Evolutionary conservation across 352 stramenopile species (phyloP).

Genomic region (Thalassiosira mediterranea): DNA sequence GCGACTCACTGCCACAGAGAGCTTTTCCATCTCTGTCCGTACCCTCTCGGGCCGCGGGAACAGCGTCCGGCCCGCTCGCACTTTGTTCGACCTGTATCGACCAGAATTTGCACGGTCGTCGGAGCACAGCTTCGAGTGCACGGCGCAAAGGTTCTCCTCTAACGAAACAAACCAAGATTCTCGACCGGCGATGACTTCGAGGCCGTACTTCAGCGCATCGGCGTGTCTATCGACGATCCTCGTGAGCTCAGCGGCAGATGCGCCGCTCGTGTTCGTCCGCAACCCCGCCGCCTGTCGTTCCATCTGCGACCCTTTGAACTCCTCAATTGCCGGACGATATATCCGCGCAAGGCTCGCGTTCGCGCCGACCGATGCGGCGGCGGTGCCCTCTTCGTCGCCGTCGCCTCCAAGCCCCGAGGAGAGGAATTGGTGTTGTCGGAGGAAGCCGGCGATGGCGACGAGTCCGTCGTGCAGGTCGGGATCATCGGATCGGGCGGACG

Average conservation of each 20-base stretch:
- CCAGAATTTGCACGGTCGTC: slow-evolving; percentile 34
- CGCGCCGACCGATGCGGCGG: no score
- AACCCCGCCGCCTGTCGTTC: slow-evolving; percentile 50
- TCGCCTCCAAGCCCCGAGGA: no score
- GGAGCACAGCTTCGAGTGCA: slow-evolving; percentile 50
- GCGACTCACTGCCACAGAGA: slow-evolving; percentile 2
- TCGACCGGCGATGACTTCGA: slow-evolving; percentile 13
- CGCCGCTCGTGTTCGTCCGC: slow-evolving; percentile 34
- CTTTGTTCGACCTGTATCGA: slow-evolving; percentile 37
- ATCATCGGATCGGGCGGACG: no score
- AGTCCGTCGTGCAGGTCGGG: no score
- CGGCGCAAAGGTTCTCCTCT: slow-evolving; percentile 22
- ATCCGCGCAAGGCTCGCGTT: no score
- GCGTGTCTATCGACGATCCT: slow-evolving; percentile 33
- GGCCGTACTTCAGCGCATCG: slow-evolving; percentile 25
- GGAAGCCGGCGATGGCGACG: background rate
- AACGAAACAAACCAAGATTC: slow-evolving; percentile 11
- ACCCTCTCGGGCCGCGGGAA: slow-evolving; percentile 30
- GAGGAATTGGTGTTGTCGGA: background rate
- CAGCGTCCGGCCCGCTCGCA: slow-evolving; percentile 25
- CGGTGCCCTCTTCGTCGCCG: no score
- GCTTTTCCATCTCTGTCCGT: slow-evolving; percentile 25
- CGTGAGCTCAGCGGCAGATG: slow-evolving; percentile 9
- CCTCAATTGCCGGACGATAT: slow-evolving; percentile 18
- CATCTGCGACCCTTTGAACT: slow-evolving; percentile 54